Percentiles rank a stretch among this genome's conserved stretches.
Evolutionary conservation across 192 early-diverging fungal genomes (phyloP).

Genomic region (Dissophora globulifera): DNA sequence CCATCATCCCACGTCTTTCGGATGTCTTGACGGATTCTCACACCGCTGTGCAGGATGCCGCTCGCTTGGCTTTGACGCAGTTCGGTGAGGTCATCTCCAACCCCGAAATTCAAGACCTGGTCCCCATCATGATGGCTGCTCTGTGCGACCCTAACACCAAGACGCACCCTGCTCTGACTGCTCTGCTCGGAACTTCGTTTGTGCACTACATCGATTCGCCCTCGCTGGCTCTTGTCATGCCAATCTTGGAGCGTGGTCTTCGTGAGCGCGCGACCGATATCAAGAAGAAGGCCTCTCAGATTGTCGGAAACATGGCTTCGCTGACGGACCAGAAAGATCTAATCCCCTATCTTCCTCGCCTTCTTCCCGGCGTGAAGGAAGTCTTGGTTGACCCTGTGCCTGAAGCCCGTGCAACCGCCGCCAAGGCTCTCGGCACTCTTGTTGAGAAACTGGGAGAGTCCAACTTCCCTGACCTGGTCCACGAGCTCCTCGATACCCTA

Average conservation of each 20-base stretch:
- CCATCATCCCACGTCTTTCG: constrained; percentile 90
- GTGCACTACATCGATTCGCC: constrained; percentile 99
- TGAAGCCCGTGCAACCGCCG: constrained; percentile 91
- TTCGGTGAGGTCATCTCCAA: constrained; percentile 98
- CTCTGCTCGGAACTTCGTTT: constrained; percentile 93
- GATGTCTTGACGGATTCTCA: constrained; percentile 96
- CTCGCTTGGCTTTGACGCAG: constrained; percentile 80
- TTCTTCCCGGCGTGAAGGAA: constrained; percentile 90
- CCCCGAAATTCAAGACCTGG: constrained; percentile 94
- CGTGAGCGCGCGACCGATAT: constrained; percentile 87
- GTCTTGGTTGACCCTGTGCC: constrained; percentile 97
- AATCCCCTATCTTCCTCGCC: constrained; percentile 83
- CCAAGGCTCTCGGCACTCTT: constrained; percentile 92
- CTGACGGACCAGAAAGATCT: constrained; percentile 93
- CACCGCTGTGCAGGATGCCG: constrained; percentile 87
- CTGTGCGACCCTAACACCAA: constrained; percentile 90
- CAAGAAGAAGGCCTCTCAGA: constrained; percentile 97
- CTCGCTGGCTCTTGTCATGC: constrained; percentile 93
- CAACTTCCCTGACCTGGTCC: constrained; percentile 92
- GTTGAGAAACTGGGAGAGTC: constrained; percentile 92
- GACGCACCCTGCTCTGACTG: constrained; percentile 82
- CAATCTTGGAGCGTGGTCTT: constrained; percentile 93
- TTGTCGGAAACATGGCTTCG: constrained; percentile 98
- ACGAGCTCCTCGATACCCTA: constrained; percentile 86
- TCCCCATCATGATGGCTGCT: constrained; percentile 86